phyloP scores from a whole-genome alignment of 345 rosid genomes.

The Eucalyptus brandiana region DNA sequence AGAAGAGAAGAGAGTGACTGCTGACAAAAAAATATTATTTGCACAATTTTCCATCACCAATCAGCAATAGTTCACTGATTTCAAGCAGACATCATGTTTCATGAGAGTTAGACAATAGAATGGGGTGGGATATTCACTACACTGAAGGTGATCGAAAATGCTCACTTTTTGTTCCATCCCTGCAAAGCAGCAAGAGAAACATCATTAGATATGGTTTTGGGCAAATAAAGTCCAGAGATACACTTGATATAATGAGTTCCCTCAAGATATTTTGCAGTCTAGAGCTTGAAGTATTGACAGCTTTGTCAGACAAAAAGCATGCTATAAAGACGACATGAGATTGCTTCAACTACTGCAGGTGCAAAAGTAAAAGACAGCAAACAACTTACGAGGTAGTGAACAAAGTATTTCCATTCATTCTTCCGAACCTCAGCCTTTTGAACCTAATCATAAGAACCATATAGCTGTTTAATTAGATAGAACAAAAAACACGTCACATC shows the following conservation, averaged over 20 bases:
- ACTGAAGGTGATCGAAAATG: slow-evolving; percentile 1
- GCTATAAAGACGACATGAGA: not conserved
- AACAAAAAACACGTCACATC: not conserved
- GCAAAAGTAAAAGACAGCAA: not conserved
- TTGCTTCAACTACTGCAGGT: not conserved
- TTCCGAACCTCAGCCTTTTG: slow-evolving; percentile 82
- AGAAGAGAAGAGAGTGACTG: not conserved
- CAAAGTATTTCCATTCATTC: slow-evolving; percentile 92
- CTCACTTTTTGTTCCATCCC: slow-evolving; percentile 99
- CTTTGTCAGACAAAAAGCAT: not conserved
- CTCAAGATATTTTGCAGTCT: not conserved
- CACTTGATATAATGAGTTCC: not conserved
- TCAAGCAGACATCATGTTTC: not conserved
- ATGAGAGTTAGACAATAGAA: not conserved
- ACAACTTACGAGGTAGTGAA: slow-evolving; percentile 84
- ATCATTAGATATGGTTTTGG: not conserved
- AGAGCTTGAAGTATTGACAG: not conserved
- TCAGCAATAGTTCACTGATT: not conserved
- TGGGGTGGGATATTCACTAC: not conserved
- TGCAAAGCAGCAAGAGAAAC: slow-evolving; percentile 27
- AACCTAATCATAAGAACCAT: slow-evolving; percentile 32
- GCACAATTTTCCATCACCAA: not conserved
- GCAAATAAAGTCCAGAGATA: not conserved
- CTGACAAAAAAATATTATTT: not conserved
- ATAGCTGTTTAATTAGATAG: not conserved